phyloP scores from a whole-genome alignment of 768 basidiomycete species.

The Trametes gibbosa region DNA sequence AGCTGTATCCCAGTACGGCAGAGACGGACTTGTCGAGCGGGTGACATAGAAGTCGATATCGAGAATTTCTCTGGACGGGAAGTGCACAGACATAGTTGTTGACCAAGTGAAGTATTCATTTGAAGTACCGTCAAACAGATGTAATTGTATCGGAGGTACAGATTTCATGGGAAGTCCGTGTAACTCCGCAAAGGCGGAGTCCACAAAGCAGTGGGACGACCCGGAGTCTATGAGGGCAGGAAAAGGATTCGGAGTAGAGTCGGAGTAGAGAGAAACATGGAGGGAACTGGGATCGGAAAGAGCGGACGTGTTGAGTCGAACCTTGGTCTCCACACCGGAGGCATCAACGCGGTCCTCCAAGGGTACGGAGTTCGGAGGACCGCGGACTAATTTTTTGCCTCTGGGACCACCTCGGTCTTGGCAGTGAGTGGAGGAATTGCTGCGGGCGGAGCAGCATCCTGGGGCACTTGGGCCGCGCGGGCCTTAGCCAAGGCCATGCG shows the following conservation, averaged over 20 bases:
- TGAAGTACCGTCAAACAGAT: background rate
- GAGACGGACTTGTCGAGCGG: constrained; percentile 2
- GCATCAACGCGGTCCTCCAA: no score
- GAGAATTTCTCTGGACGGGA: background rate
- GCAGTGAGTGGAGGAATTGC: no score
- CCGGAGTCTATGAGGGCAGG: no score
- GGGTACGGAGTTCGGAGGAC: no score
- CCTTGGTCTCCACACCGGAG: no score
- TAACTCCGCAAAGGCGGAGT: background rate
- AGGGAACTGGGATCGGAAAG: no score
- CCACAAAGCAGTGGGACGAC: no score
- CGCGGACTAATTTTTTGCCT: background rate
- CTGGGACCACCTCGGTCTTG: background rate
- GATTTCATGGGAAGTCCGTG: background rate
- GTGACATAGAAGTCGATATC: no score
- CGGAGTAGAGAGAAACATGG: no score
- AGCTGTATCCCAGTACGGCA: constrained; percentile 15
- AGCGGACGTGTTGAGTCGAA: no score
- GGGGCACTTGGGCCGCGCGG: background rate
- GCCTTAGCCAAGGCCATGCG: background rate
- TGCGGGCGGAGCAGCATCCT: no score
- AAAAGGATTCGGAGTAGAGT: no score
- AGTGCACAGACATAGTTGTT: background rate
- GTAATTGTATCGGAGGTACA: background rate
- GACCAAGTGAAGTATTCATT: background rate